Evolutionary conservation across 2,329 filamentous ascomycete genomes (phyloP).

Genomic region (Penicillium sp.): DNA sequence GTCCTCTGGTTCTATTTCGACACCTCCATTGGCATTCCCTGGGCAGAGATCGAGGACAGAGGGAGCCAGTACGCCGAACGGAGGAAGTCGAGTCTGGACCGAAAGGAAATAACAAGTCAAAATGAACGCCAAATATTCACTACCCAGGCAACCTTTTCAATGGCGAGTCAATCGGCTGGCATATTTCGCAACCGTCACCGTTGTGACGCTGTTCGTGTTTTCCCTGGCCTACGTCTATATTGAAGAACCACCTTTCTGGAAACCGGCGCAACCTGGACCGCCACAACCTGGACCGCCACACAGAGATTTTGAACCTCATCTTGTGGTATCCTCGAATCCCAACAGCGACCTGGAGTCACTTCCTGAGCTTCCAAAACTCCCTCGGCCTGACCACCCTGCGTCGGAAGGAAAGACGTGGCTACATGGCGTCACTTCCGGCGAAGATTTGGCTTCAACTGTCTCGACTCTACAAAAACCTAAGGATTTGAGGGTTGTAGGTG

Average conservation of each 20-base stretch:
- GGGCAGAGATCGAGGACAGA: slow-evolving; percentile 1
- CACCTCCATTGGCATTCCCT: background rate
- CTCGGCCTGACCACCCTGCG: slow-evolving; percentile 1
- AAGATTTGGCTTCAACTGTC: slow-evolving; percentile 1
- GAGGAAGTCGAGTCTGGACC: background rate
- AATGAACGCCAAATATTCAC: slow-evolving; percentile 9
- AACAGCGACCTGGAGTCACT: background rate
- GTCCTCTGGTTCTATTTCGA: slow-evolving; percentile 1
- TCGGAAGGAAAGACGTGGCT: background rate
- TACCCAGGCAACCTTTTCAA: slow-evolving; percentile 9
- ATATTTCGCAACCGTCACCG: slow-evolving; percentile 10
- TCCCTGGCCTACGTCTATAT: slow-evolving; percentile 14
- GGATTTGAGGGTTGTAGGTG: slow-evolving; percentile 9
- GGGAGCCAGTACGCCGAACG: background rate
- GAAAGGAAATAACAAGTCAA: background rate
- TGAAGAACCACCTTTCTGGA: slow-evolving; percentile 12
- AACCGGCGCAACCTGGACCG: background rate
- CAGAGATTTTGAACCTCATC: background rate
- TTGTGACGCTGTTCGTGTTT: slow-evolving; percentile 10
- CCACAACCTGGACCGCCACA: background rate
- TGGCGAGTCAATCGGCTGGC: slow-evolving; percentile 9
- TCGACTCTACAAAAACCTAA: slow-evolving; percentile 9
- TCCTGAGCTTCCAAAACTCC: background rate
- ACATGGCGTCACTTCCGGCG: background rate
- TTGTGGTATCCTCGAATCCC: slow-evolving; percentile 4